Evolutionary conservation across 306 rosid genomes (phyloP).

Genomic region (Trifolium pratense): DNA sequence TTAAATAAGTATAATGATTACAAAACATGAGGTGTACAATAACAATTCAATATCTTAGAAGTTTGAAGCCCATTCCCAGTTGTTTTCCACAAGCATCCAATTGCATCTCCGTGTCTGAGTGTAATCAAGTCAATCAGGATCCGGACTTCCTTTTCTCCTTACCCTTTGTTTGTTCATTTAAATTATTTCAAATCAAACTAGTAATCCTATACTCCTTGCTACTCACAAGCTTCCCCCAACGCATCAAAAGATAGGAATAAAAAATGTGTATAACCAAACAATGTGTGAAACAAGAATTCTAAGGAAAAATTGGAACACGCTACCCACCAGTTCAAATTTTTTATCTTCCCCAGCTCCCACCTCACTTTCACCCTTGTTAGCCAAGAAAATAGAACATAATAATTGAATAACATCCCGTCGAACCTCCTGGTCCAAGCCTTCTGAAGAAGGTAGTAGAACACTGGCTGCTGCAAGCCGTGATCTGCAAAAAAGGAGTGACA

Average conservation of each 20-base stretch:
- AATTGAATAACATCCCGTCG: slow-evolving; percentile 59
- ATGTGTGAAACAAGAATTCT: slow-evolving; percentile 3
- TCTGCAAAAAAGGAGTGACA: slow-evolving; percentile 35
- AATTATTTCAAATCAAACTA: slow-evolving; percentile 27
- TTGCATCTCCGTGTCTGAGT: slow-evolving; percentile 17
- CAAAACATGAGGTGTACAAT: slow-evolving; percentile 22
- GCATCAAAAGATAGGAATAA: slow-evolving; percentile 9
- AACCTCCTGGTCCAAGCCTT: slow-evolving; percentile 56
- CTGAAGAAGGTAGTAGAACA: slow-evolving; percentile 47
- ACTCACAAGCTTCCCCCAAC: slow-evolving; percentile 18
- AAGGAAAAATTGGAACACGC: slow-evolving; percentile 30
- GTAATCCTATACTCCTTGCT: slow-evolving; percentile 16
- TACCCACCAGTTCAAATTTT: slow-evolving; percentile 58
- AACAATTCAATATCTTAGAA: not conserved
- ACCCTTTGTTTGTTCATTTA: slow-evolving; percentile 12
- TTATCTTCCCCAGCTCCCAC: slow-evolving; percentile 74
- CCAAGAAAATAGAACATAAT: slow-evolving; percentile 90
- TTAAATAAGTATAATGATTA: slow-evolving; percentile 14
- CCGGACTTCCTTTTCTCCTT: not conserved
- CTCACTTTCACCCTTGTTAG: slow-evolving; percentile 83
- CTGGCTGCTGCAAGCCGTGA: slow-evolving; percentile 62
- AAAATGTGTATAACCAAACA: slow-evolving; percentile 7
- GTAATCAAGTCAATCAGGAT: slow-evolving; percentile 20
- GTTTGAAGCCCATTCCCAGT: slow-evolving; percentile 1
- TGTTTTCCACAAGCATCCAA: slow-evolving; percentile 28